Base-by-base conservation (phyloP, 306 rosid species). In the Begonia fuchsioides region DNA sequence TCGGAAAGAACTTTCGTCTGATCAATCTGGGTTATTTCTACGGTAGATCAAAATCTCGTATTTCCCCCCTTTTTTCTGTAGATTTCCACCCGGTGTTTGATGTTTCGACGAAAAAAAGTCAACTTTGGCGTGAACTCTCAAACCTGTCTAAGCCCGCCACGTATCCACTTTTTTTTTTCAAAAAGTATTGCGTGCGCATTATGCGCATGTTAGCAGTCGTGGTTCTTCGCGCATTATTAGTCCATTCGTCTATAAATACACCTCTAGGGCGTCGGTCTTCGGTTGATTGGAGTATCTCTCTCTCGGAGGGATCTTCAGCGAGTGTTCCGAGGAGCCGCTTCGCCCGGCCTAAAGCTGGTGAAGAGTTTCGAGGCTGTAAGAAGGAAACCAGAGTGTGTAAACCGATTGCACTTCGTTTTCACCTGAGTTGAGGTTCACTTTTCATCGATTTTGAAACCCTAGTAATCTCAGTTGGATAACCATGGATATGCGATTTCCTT, bases 401-500 rank as follows among this genome's bases (percentile, higher is more conserved):
- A 8, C 8, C 7, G 35, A 26, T 5, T 4, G 35, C 35, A 26
- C 35, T 26, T 5, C 7, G 35, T 26, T 26, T 26, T 26, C 4
- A 17, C 51, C 63, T 32, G 47, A 52, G 66, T 65, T 20, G 14
- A 68, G 16, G 62, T 58, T 51, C 19, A 38, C 32, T 32, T 18
- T 26, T 50, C 57, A 69, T 68, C 63, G 51, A 57, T 66, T 20
- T 70, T 69, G 66, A 56, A 66, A 63, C 52, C 61, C 59, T 44
- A 46, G 68, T 60, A n/a, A n/a, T 40, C 32, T 39, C 12, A 15
- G 6, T 50, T 59, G 58, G 65, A 63, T 71, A 68, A 57, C 78
- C 84, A 92, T 92, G 98, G 98, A 92, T 75, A 64, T 92, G 8
- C 81, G 98, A 15, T 92, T 92, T 54, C 96, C 98, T 0, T 85